Conservation (phyloP, 192 early-diverging fungal genomes). For the Obelidium mucronatum region DNA sequence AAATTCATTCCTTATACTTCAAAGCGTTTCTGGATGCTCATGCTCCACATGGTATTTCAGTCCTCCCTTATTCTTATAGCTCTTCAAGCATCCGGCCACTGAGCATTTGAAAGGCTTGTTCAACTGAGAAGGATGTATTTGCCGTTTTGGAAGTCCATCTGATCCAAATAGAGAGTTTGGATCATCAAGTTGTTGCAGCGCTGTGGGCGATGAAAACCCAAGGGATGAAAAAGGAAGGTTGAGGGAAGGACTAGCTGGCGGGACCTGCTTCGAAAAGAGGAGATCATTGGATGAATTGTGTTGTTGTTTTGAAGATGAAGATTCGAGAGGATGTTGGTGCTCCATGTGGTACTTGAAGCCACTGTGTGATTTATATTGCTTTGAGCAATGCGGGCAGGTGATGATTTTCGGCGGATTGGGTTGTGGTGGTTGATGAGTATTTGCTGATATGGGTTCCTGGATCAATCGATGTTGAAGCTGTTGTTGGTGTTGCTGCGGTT, state of each 20-base stretch:
- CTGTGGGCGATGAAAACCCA: not conserved
- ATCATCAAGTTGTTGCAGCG: slow-evolving; percentile 4
- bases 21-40: slow-evolving; percentile 66
- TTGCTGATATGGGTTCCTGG: not conserved
- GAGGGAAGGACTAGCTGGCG: not conserved
- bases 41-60: slow-evolving; percentile 93
- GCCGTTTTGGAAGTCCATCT: slow-evolving; percentile 3
- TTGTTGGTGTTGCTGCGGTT: not conserved
- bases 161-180: slow-evolving; percentile 6
- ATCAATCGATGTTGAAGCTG: not conserved
- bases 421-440: not conserved
- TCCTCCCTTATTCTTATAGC: slow-evolving; percentile 92
- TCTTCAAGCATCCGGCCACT: slow-evolving; percentile 85
- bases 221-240: not conserved
- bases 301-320: not conserved
- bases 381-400: no score
- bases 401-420: no score
- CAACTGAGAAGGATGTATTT: slow-evolving; percentile 32
- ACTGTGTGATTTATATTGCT: slow-evolving; percentile 91
- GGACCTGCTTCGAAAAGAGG: not conserved
- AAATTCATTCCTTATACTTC: no score
- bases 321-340: slow-evolving; percentile 59
- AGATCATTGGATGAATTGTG: not conserved
- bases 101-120: slow-evolving; percentile 62
- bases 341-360: slow-evolving; percentile 93